Base-by-base conservation (phyloP, 306 rosid species). In the Citrullus colocynthis region DNA sequence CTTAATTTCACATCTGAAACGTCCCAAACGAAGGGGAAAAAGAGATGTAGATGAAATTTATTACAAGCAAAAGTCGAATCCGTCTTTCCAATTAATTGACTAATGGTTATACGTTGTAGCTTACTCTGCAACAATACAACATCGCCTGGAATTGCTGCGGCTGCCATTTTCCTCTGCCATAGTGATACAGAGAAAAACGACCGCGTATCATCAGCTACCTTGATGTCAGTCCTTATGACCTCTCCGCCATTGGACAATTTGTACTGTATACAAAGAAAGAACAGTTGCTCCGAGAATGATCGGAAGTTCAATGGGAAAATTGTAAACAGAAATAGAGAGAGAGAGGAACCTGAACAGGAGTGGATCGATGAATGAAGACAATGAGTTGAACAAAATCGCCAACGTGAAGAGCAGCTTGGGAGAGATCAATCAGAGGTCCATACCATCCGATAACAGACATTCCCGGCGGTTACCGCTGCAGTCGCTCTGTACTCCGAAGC, bases 381-480 rank as follows among this genome's bases (percentile, higher is more conserved):
- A 93, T 85, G 57, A 93, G 93, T 83, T 93, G 94, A 42, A 91
- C 96, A 81, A 88, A 89, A 79, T 90, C 86, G 78, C 85, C 89
- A 60, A 89, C 55, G 86, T 91, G 93, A 74, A 79, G 74, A 77
- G 88, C 75, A 15, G 96, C 89, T 37, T 13, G 9, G 34, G 80
- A 79, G 67, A 91, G 92, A 61, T 91, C 94, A 56, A 93, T 85
- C 18, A 91, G 93, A 65, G 98, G 96, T 52, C 97, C 98, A 79
- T 82, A 93, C 98, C 98, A 93, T 62, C 97, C 97, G 61, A 90
- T 74, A 1, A 78, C 83, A n/a, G 93, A 91, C 80, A 76, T 81
- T 95, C 83, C 59, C 56, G 71, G 71, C 56, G 70, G 56, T n/a
- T 14, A 20, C 55, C 79, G 79, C 37, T 24, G 2, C 57, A 67